A percentile compares a stretch with the other conserved stretches of the same genome.
Conservation (phyloP, 1,139 yeast genomes). For the Geotrichum klebahnii region DNA sequence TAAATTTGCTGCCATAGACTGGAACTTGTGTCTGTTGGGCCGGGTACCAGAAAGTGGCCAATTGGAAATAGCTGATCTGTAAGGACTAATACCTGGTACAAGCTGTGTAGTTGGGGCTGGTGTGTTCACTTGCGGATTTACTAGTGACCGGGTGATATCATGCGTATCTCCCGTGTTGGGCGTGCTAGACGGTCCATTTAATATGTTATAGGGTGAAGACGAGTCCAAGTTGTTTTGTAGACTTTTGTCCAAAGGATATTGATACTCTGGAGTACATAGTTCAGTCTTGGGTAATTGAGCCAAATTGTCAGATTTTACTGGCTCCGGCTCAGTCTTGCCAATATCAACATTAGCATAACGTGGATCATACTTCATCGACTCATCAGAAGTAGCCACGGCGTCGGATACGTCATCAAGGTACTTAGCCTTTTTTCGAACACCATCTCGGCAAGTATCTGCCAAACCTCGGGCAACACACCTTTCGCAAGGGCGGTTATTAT, state of each 20-base stretch:
- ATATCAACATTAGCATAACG: too few species aligned
- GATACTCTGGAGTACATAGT: too few species aligned
- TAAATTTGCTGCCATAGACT: conserved; percentile 74
- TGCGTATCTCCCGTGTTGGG: background rate
- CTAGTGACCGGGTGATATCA: background rate
- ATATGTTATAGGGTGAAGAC: background rate
- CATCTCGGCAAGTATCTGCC: conserved; percentile 75
- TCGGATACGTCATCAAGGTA: conserved; percentile 48
- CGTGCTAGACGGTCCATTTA: background rate
- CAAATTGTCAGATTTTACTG: too few species aligned
- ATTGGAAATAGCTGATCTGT: too few species aligned
- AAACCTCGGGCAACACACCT: conserved; percentile 72
- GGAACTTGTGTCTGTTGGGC: conserved; percentile 37
- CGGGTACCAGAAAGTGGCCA: too few species aligned
- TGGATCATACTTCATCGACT: conserved; percentile 21
- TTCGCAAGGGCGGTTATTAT: conserved; percentile 71
- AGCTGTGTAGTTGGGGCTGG: too few species aligned
- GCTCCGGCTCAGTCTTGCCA: too few species aligned
- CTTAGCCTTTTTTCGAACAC: conserved; percentile 81
- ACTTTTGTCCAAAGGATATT: conserved; percentile 23
- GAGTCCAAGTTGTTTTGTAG: background rate
- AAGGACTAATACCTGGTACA: too few species aligned
- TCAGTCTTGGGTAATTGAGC: too few species aligned
- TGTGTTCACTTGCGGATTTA: too few species aligned
- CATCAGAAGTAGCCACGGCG: conserved; percentile 22